Conservation (phyloP, 1,284 basidiomycete species). For the Trametes polyzona region DNA sequence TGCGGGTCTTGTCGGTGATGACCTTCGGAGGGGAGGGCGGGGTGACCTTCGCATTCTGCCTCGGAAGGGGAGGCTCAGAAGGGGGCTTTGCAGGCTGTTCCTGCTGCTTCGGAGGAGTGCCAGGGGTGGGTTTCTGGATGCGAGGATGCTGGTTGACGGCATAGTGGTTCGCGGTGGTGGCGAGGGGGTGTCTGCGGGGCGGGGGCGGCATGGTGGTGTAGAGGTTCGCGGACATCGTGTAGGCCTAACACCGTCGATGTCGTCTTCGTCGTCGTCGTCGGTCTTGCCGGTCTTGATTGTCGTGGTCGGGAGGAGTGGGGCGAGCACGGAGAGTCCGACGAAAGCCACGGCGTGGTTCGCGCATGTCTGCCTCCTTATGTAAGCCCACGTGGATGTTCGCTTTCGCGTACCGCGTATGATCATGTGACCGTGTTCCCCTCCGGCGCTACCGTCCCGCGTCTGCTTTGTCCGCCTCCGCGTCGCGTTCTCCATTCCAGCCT, state of each 20-base stretch:
- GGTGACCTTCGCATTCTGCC: slow-evolving; percentile 80
- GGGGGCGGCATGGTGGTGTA: slow-evolving; percentile 32
- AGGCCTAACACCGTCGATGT: slow-evolving; percentile 40
- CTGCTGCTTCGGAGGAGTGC: slow-evolving; percentile 31
- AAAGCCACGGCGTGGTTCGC: slow-evolving; percentile 9
- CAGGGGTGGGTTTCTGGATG: slow-evolving; percentile 24
- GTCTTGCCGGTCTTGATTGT: slow-evolving; percentile 3
- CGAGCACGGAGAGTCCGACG: not conserved
- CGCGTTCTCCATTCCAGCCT: no score
- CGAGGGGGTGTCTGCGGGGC: slow-evolving; percentile 39
- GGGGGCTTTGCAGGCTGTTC: slow-evolving; percentile 32
- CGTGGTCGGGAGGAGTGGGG: not conserved
- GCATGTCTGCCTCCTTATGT: slow-evolving; percentile 24
- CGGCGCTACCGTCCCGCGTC: not conserved
- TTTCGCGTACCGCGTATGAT: slow-evolving; percentile 25
- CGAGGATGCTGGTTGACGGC: slow-evolving; percentile 30
- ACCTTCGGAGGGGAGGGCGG: slow-evolving; percentile 83
- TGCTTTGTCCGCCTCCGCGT: not conserved
- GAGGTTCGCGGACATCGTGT: slow-evolving; percentile 32
- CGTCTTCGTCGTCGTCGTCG: slow-evolving; percentile 8
- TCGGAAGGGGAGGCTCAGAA: slow-evolving; percentile 65
- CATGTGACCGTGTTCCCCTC: slow-evolving; percentile 16
- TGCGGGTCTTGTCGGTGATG: slow-evolving; percentile 69
- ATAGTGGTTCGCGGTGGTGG: slow-evolving; percentile 34
- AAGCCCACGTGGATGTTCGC: slow-evolving; percentile 28